These are phyloP conservation scores for Jatropha curcas DNA, from an alignment of 345 rosid species.

Conservation along the genomic window DNA sequence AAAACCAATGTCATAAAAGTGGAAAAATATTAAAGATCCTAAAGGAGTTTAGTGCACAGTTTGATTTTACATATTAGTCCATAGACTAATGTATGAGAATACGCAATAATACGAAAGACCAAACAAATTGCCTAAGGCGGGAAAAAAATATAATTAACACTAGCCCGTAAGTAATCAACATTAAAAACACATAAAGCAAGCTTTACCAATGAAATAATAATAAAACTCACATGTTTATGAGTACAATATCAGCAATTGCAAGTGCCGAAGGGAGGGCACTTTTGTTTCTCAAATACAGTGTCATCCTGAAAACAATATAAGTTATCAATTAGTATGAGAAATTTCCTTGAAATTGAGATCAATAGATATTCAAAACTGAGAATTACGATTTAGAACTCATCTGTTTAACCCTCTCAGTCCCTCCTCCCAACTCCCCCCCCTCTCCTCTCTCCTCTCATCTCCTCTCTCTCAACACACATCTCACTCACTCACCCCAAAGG, in stretches of 20 bases:
- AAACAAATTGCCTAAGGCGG: not conserved
- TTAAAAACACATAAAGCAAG: not conserved
- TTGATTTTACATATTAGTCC: no score
- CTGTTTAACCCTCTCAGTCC: not conserved
- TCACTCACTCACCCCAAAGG: no score
- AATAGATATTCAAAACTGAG: not conserved
- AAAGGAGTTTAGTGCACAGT: no score
- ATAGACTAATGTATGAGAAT: not conserved
- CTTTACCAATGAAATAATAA: not conserved
- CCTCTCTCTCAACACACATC: no score
- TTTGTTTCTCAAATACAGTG: constrained; percentile 77
- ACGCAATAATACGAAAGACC: not conserved
- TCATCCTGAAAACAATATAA: constrained; percentile 59
- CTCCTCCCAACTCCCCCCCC: no score
- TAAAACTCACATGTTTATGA: constrained; percentile 67
- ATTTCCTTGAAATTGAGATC: not conserved
- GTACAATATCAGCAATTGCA: constrained; percentile 73
- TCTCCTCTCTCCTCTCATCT: no score
- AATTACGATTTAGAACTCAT: not conserved
- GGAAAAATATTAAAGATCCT: no score
- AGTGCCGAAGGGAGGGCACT: constrained; percentile 70
- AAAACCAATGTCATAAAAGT: no score
- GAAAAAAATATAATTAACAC: no score
- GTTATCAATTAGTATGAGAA: not conserved
- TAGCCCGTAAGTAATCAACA: not conserved